Conservation (phyloP, 306 rosid genomes). For the Senna siamea region DNA sequence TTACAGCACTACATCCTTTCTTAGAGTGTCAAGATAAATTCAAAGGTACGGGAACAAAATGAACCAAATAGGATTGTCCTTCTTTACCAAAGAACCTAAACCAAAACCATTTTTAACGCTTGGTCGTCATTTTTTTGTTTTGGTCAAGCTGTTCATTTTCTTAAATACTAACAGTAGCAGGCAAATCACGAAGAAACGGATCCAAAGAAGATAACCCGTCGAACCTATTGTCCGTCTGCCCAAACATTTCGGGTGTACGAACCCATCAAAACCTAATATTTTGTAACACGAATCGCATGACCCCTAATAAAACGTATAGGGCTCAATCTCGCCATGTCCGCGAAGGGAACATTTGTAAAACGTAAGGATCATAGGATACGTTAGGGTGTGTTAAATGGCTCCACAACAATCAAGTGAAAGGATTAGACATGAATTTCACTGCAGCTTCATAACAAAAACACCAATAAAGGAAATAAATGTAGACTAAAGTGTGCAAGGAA, state of each 20-base stretch:
- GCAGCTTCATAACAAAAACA: constrained; percentile 25
- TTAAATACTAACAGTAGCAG: too few relatives aligned
- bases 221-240: neutral
- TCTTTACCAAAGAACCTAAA: neutral
- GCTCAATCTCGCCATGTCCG: too few relatives aligned
- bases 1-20: neutral
- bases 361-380: neutral
- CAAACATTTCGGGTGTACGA: neutral
- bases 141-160: too few relatives aligned
- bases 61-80: neutral
- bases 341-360: neutral
- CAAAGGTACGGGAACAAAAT: neutral
- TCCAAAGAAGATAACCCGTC: neutral
- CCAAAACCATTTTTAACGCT: neutral
- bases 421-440: constrained; percentile 3
- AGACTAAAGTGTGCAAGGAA: constrained; percentile 1
- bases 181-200: neutral
- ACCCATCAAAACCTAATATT: neutral
- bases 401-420: neutral
- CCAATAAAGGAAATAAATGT: neutral
- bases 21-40: neutral
- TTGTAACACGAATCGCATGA: neutral
- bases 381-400: neutral
- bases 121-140: too few relatives aligned
- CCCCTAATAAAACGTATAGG: neutral